Base-by-base conservation (phyloP, 2,329 filamentous ascomycete genomes). In the Nemania diffusa region DNA sequence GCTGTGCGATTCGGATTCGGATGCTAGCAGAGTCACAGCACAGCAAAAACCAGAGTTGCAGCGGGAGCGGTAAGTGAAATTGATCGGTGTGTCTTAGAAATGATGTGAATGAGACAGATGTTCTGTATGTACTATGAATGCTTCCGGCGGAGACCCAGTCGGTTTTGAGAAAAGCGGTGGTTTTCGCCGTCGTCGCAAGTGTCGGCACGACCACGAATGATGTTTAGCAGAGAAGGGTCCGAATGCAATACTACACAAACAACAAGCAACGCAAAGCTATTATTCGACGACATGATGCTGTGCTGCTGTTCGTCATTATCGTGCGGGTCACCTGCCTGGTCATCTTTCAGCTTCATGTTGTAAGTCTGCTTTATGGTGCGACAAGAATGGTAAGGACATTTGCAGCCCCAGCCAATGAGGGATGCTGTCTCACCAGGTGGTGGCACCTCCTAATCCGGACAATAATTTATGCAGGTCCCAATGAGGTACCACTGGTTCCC, bases 211-310 rank as follows among this genome's bases (percentile, higher is more conserved):
- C 42, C 40, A 17, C 64, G 53, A 67, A 69, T 67, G 22, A 40
- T 32, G 46, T 52, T 27, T 32, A 29, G 17, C 53, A 58, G 40
- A 62, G 26, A 26, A 53, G 46, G 44, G 29, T 3, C 24, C 40
- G 20, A 55, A 66, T 62, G 59, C 67, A 52, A 63, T 62, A 34
- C 52, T 15, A 57, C 64, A 56, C 60, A 46, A 27, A 34, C n/a
- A 63, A 29, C 46, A 61, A 53, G 34, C 56, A 42, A 46, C n/a
- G 22, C 56, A 52, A 48, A 67, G 48, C 57, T 37, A 34, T 53
- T 24, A 57, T 42, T 68, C 68, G 68, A 63, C 59, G 44, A 46
- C 56, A 61, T 68, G 62, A 65, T 44, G 68, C 62, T 37, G 57
- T 64, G 64, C 40, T 46, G 52, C 67, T 29, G 48, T 20, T 44